These are phyloP conservation scores for Pythium grandisporangium DNA, from an alignment of 352 stramenopile genomes.

Conservation along the genomic window DNA sequence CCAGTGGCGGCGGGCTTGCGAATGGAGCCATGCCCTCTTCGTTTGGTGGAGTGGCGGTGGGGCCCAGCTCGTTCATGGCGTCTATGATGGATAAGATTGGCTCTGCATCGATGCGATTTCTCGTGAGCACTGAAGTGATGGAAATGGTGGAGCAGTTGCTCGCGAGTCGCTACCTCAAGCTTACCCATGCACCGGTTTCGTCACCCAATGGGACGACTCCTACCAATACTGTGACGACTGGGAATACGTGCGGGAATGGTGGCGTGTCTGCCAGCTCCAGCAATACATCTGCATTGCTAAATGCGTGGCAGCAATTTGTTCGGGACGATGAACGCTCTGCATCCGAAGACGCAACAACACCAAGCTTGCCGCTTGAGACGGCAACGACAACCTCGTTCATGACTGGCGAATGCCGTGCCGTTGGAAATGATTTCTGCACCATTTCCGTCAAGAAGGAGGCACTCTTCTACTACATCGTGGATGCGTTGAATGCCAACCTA, in stretches of 20 bases:
- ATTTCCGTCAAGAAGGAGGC: slow-evolving; percentile 21
- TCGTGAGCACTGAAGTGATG: slow-evolving; percentile 21
- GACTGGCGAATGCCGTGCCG: slow-evolving; percentile 10
- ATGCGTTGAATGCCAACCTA: slow-evolving; percentile 13
- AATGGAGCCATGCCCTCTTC: too few species aligned
- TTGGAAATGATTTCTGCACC: slow-evolving; percentile 11
- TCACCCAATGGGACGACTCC: too few species aligned
- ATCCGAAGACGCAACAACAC: too few species aligned
- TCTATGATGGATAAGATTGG: slow-evolving; percentile 5
- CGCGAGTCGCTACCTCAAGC: slow-evolving; percentile 6
- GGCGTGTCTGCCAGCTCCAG: too few species aligned
- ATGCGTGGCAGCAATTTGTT: background rate
- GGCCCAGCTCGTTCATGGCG: background rate
- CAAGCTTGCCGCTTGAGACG: background rate
- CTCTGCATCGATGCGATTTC: slow-evolving; percentile 9
- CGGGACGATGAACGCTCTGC: background rate
- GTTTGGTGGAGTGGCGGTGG: background rate
- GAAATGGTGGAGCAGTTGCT: slow-evolving; percentile 33
- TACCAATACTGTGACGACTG: background rate
- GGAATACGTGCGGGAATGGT: too few species aligned
- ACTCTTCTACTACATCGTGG: slow-evolving; percentile 24
- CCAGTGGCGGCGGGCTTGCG: background rate
- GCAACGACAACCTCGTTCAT: slow-evolving; percentile 1
- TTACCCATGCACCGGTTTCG: too few species aligned
- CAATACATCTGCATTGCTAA: too few species aligned